These are phyloP conservation scores for Fusarium newnesense DNA, from an alignment of 2,329 filamentous ascomycete genomes.

Conservation along the genomic window DNA sequence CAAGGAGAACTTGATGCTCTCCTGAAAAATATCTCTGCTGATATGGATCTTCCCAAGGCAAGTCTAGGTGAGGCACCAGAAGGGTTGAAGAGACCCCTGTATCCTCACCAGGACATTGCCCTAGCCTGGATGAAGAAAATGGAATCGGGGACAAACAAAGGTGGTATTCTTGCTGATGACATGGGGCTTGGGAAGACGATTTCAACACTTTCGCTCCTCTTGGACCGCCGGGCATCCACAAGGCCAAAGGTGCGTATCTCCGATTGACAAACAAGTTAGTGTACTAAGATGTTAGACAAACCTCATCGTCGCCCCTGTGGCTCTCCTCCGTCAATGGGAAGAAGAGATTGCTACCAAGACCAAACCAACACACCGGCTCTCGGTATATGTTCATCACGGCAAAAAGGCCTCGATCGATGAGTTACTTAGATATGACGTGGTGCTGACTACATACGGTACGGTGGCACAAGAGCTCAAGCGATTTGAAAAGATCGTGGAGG, in stretches of 20 bases:
- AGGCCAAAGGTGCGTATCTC: slow-evolving; percentile 47
- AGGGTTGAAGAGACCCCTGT: slow-evolving; percentile 74
- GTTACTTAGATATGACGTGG: slow-evolving; percentile 76
- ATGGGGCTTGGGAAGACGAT: slow-evolving; percentile 95
- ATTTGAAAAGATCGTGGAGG: slow-evolving; percentile 62
- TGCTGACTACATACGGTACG: slow-evolving; percentile 90
- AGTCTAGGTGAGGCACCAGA: slow-evolving; percentile 75
- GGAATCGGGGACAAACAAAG: slow-evolving; percentile 80
- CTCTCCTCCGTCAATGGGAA: slow-evolving; percentile 86
- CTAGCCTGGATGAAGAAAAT: slow-evolving; percentile 86
- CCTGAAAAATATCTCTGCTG: slow-evolving; percentile 77
- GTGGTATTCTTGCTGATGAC: slow-evolving; percentile 92
- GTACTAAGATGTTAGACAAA: slow-evolving; percentile 70
- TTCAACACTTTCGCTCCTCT: slow-evolving; percentile 81
- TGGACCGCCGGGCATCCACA: slow-evolving; percentile 69
- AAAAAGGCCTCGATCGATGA: slow-evolving; percentile 70
- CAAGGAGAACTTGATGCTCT: slow-evolving; percentile 76
- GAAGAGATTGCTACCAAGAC: slow-evolving; percentile 80
- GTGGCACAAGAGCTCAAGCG: slow-evolving; percentile 71
- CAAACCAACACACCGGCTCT: slow-evolving; percentile 66
- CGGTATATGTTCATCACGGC: slow-evolving; percentile 76
- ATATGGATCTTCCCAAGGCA: slow-evolving; percentile 70
- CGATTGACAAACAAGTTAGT: background rate
- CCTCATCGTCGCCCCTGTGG: slow-evolving; percentile 84
- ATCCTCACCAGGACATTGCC: slow-evolving; percentile 85